Evolutionary conservation across 2,329 filamentous ascomycete genomes (phyloP).

Genomic region (Ophiostoma angusticollis): DNA sequence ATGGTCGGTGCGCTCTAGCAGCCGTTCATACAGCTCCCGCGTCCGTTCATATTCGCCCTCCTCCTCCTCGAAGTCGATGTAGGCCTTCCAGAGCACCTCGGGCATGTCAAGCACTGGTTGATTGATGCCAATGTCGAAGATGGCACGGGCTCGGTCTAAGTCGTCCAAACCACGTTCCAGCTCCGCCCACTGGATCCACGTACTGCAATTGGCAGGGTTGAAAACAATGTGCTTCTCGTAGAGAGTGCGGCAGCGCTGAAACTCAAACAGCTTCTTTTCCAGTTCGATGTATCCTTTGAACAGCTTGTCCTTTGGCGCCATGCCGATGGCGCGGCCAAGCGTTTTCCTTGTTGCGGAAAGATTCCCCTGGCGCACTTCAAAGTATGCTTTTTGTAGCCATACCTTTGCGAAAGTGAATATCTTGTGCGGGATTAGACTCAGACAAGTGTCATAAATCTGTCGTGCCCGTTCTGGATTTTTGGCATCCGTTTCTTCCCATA

Average conservation of each 20-base stretch:
- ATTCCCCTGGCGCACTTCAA: constrained; percentile 79
- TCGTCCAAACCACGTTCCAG: constrained; percentile 87
- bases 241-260: constrained; percentile 75
- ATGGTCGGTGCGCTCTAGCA: constrained; percentile 90
- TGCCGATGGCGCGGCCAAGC: constrained; percentile 77
- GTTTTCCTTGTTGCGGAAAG: constrained; percentile 74
- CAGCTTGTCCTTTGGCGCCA: constrained; percentile 90
- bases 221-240: constrained; percentile 92
- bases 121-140: constrained; percentile 79
- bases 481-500: constrained; percentile 85
- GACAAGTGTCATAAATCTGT: constrained; percentile 81
- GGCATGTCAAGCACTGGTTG: constrained; percentile 90
- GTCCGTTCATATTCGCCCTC: constrained; percentile 82
- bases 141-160: constrained; percentile 71
- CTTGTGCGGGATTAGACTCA: constrained; percentile 84
- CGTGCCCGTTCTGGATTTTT: constrained; percentile 66
- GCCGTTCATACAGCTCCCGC: constrained; percentile 71
- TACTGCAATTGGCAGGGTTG: constrained; percentile 80
- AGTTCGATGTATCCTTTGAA: constrained; percentile 90
- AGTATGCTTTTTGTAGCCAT: constrained; percentile 87
- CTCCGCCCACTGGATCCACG: constrained; percentile 94
- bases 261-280: constrained; percentile 89
- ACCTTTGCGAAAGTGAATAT: constrained; percentile 96
- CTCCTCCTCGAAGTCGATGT: constrained; percentile 97
- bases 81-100: constrained; percentile 92